A percentile compares a stretch with the other conserved stretches of the same genome.
These are phyloP conservation scores for Aspergillus hortae DNA, from an alignment of 2,329 filamentous ascomycete genomes.

Conservation along the genomic window DNA sequence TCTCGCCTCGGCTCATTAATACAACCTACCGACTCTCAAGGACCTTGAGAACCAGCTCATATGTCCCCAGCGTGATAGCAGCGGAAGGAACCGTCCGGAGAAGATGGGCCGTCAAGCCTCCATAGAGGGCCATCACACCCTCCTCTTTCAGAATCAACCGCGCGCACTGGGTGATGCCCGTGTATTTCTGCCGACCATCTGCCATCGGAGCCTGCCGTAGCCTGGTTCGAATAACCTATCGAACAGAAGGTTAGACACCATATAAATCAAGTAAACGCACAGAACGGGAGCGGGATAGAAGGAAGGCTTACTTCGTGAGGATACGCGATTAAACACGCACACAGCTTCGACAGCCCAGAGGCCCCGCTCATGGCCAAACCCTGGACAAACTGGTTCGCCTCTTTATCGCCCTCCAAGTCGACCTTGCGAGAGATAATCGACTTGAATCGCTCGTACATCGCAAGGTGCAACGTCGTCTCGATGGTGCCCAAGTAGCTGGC, in stretches of 20 bases:
- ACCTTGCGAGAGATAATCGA: slow-evolving; percentile 16
- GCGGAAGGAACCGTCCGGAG: slow-evolving; percentile 34
- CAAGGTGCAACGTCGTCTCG: slow-evolving; percentile 35
- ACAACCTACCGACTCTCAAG: slow-evolving; percentile 6
- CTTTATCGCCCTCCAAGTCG: slow-evolving; percentile 8
- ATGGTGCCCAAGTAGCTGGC: slow-evolving; percentile 54
- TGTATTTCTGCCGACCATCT: slow-evolving; percentile 33
- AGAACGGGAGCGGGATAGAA: no score
- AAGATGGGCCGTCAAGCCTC: slow-evolving; percentile 35
- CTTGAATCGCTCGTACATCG: slow-evolving; percentile 36
- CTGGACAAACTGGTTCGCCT: slow-evolving; percentile 14
- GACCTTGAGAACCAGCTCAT: slow-evolving; percentile 33
- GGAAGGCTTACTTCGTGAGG: slow-evolving; percentile 29
- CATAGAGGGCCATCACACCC: slow-evolving; percentile 33
- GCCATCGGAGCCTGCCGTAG: slow-evolving; percentile 34
- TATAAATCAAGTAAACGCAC: no score
- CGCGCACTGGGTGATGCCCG: slow-evolving; percentile 33
- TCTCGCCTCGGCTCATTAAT: neutral
- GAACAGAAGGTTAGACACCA: neutral
- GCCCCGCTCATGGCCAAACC: slow-evolving; percentile 26
- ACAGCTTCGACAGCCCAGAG: slow-evolving; percentile 32
- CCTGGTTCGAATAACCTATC: slow-evolving; percentile 33
- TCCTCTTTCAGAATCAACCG: slow-evolving; percentile 33
- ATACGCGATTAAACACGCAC: slow-evolving; percentile 32
- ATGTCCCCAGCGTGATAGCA: slow-evolving; percentile 35